These are phyloP conservation scores for Fonsecaea pugnacius DNA, from an alignment of 2,329 filamentous ascomycete species.

Conservation along the genomic window DNA sequence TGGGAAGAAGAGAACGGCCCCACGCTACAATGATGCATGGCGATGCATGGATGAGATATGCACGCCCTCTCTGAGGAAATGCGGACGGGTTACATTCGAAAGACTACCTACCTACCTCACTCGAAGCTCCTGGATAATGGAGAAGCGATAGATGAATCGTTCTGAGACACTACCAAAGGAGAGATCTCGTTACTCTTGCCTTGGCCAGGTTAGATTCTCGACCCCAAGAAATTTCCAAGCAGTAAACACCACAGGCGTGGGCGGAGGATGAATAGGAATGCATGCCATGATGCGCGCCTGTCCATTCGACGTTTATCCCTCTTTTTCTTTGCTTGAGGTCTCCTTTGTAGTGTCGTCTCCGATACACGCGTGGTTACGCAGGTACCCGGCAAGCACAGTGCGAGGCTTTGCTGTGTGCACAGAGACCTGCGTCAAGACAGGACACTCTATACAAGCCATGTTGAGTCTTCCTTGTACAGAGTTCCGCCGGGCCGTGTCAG, in stretches of 20 bases:
- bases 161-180: neutral
- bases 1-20: neutral
- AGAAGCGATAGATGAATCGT: neutral
- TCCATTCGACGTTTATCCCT: neutral
- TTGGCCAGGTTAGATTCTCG: neutral
- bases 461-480: too few relatives aligned
- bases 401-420: too few relatives aligned
- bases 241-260: neutral
- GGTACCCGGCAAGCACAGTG: too few relatives aligned
- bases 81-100: neutral
- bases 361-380: too few relatives aligned
- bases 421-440: too few relatives aligned
- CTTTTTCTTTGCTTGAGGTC: neutral
- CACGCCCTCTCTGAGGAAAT: neutral
- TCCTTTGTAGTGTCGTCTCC: too few relatives aligned
- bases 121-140: neutral
- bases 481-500: neutral
- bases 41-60: neutral
- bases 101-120: neutral
- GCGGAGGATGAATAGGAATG: neutral
- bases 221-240: neutral
- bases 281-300: neutral
- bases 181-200: neutral
- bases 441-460: too few relatives aligned
- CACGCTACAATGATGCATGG: neutral